These are phyloP conservation scores for Trametes cingulata DNA, from an alignment of 768 basidiomycete species.

Conservation along the genomic window DNA sequence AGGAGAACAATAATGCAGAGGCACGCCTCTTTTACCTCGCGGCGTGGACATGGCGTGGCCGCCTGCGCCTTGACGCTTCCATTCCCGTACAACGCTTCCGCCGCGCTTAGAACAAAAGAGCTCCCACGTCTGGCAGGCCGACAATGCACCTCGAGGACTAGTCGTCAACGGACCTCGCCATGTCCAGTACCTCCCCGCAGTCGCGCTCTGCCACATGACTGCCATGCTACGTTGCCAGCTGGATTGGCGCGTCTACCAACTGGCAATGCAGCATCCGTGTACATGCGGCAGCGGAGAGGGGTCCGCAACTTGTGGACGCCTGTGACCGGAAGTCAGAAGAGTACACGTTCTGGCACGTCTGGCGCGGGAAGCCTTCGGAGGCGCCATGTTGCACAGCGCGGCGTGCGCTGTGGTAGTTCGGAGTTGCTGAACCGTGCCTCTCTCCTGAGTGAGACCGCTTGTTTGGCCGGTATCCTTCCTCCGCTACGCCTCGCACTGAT, in stretches of 20 bases:
- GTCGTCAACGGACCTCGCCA: slow-evolving; percentile 9
- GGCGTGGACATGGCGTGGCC: not conserved
- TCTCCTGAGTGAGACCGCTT: no score
- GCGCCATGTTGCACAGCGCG: no score
- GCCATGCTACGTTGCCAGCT: not conserved
- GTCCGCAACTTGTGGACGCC: not conserved
- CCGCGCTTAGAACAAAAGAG: slow-evolving; percentile 7
- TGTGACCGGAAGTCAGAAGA: not conserved
- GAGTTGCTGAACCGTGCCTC: no score
- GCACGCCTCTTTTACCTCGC: not conserved
- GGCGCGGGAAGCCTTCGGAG: no score
- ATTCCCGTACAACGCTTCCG: slow-evolving; percentile 3
- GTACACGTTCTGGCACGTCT: no score
- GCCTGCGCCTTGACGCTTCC: slow-evolving; percentile 11
- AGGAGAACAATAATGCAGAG: slow-evolving; percentile 9
- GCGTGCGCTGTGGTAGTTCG: no score
- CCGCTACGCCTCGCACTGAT: no score
- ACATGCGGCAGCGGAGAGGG: not conserved
- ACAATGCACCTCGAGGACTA: slow-evolving; percentile 18
- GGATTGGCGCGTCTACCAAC: not conserved
- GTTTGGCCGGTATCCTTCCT: no score
- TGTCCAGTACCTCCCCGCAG: not conserved
- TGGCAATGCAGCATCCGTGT: slow-evolving; percentile 9
- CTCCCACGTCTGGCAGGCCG: slow-evolving; percentile 9
- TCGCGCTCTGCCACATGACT: slow-evolving; percentile 4